phyloP scores from a whole-genome alignment of 441 rosid species.

The Corymbia citriodora region DNA sequence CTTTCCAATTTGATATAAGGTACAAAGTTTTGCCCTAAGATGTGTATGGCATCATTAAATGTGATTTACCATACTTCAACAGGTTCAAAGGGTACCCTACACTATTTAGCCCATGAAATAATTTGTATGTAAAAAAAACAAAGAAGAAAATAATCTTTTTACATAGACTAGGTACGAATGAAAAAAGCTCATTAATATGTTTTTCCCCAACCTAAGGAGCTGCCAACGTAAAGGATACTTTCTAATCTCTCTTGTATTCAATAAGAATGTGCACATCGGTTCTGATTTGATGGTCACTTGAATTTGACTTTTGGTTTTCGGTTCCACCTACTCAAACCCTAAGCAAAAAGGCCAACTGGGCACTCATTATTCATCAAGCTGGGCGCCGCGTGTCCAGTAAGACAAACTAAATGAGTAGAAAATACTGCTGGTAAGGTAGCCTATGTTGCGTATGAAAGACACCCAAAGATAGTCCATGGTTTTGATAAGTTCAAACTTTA shows the following conservation, averaged over 20 bases:
- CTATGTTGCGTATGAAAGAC: not conserved
- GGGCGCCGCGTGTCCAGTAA: not conserved
- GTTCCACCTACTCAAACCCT: not conserved
- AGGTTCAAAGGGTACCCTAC: not conserved
- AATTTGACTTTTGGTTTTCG: not conserved
- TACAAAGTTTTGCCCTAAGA: not conserved
- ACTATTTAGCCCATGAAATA: not conserved
- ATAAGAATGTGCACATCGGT: not conserved
- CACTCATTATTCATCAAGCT: not conserved
- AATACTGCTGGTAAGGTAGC: not conserved
- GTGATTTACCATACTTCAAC: not conserved
- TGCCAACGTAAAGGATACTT: not conserved
- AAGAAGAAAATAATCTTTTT: not conserved
- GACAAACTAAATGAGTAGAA: not conserved
- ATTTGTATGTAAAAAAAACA: not conserved
- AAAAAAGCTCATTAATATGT: not conserved
- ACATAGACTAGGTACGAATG: not conserved
- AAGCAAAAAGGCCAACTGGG: not conserved
- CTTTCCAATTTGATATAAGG: not conserved
- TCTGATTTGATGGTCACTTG: not conserved
- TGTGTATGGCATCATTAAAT: not conserved
- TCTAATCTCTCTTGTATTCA: not conserved
- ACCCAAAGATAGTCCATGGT: not conserved
- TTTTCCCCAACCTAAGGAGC: not conserved
- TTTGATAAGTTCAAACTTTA: not conserved